phyloP scores from a whole-genome alignment of 2,329 filamentous ascomycete species.

The Arthrobotrys sinensis region DNA sequence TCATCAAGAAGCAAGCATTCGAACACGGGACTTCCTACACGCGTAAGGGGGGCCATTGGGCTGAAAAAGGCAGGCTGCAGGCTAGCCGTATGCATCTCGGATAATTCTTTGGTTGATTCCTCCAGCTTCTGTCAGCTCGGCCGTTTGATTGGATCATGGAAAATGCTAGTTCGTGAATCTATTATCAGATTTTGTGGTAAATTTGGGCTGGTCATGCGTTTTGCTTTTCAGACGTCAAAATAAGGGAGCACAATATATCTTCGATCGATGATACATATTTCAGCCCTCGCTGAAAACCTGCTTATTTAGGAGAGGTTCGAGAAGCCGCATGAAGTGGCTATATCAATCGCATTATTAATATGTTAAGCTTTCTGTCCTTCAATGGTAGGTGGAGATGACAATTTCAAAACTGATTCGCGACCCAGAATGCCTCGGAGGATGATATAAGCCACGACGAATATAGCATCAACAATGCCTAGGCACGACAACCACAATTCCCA shows the following conservation, averaged over 20 bases:
- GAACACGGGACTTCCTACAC: conserved; percentile 6
- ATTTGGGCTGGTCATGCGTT: not conserved
- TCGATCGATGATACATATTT: conserved; percentile 1
- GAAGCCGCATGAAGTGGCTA: conserved; percentile 33
- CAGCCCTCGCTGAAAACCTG: conserved; percentile 17
- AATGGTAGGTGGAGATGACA: not conserved
- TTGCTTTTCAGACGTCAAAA: conserved; percentile 7
- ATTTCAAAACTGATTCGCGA: not conserved
- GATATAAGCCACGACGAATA: conserved; percentile 40
- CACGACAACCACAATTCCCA: conserved; percentile 14
- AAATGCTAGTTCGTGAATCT: conserved; percentile 17
- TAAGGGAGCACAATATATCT: not conserved
- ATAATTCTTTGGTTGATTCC: conserved; percentile 27
- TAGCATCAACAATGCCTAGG: conserved; percentile 4
- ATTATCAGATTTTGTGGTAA: conserved; percentile 17
- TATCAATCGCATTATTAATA: conserved; percentile 18
- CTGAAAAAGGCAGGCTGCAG: conserved; percentile 47
- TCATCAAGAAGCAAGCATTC: conserved; percentile 16
- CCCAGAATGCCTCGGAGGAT: not conserved
- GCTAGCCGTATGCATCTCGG: conserved; percentile 33
- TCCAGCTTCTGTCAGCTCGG: conserved; percentile 20
- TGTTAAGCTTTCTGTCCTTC: conserved; percentile 11
- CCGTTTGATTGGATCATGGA: conserved; percentile 21
- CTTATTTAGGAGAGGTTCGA: conserved; percentile 38
- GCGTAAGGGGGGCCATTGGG: conserved; percentile 11